phyloP scores from a whole-genome alignment of 208 protist species.

The Entamoeba invadens region DNA sequence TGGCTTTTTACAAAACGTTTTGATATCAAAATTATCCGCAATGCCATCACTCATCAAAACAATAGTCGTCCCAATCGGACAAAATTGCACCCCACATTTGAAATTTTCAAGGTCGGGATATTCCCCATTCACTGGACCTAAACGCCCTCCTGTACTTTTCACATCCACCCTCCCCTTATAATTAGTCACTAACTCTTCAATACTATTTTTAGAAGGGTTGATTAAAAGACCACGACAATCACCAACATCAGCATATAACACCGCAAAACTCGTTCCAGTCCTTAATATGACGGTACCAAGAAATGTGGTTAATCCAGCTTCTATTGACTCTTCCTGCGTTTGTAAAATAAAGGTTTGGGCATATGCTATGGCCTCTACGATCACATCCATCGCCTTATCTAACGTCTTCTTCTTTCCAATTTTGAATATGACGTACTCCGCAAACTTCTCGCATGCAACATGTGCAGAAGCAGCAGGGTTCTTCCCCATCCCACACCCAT shows the following conservation, averaged over 20 bases:
- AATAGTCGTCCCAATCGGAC: not conserved
- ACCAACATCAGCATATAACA: not conserved
- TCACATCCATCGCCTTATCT: not conserved
- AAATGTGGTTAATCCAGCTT: not conserved
- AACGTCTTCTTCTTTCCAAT: not conserved
- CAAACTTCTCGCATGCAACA: not conserved
- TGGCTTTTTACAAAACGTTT: not conserved
- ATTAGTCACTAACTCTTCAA: not conserved
- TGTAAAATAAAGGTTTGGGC: not conserved
- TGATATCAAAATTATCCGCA: not conserved
- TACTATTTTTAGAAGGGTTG: not conserved
- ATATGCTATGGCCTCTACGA: not conserved
- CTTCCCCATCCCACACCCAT: not conserved
- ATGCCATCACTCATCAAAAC: not conserved
- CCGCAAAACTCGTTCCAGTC: not conserved
- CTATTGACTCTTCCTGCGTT: not conserved
- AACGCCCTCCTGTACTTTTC: not conserved
- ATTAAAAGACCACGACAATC: not conserved
- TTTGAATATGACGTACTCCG: not conserved
- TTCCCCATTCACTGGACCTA: not conserved
- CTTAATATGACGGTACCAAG: not conserved
- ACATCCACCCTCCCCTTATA: not conserved
- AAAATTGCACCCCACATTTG: not conserved
- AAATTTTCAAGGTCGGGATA: not conserved
- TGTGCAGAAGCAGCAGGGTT: not conserved